Conservation (phyloP, 2,329 filamentous ascomycete genomes). For the Xylaria sp. region DNA sequence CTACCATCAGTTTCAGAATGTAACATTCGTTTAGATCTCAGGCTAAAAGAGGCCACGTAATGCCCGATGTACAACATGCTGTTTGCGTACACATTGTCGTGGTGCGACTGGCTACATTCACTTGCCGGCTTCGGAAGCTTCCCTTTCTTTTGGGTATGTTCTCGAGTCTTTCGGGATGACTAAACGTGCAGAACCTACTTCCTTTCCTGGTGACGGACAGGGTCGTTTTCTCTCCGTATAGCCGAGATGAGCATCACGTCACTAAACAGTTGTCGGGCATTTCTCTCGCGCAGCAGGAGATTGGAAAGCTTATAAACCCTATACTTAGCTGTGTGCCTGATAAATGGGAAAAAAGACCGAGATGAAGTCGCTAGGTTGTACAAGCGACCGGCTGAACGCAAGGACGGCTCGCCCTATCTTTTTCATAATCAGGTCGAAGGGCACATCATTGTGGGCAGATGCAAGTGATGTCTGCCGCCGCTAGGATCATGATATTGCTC, state of each 20-base stretch:
- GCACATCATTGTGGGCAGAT: slow-evolving; percentile 36
- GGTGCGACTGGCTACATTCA: slow-evolving; percentile 37
- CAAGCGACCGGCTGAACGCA: slow-evolving; percentile 38
- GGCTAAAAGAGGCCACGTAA: slow-evolving; percentile 40
- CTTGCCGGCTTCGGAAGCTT: slow-evolving; percentile 40
- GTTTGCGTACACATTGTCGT: slow-evolving; percentile 32
- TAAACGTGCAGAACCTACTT: slow-evolving; percentile 40
- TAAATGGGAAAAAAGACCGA: slow-evolving; percentile 36
- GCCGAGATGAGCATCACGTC: slow-evolving; percentile 42
- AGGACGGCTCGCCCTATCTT: slow-evolving; percentile 37
- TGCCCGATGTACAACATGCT: slow-evolving; percentile 33
- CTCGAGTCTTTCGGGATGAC: slow-evolving; percentile 35
- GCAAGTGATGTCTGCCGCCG: slow-evolving; percentile 36
- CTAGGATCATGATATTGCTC: slow-evolving; percentile 39
- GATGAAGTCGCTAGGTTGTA: slow-evolving; percentile 33
- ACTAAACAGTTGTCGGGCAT: slow-evolving; percentile 27
- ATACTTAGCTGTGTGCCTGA: slow-evolving; percentile 27
- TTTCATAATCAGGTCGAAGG: slow-evolving; percentile 20
- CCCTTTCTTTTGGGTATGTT: slow-evolving; percentile 30
- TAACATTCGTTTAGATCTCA: slow-evolving; percentile 40
- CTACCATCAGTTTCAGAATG: slow-evolving; percentile 30
- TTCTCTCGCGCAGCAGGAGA: slow-evolving; percentile 29
- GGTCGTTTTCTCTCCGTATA: slow-evolving; percentile 38
- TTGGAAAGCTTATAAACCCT: slow-evolving; percentile 30
- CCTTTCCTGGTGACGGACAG: slow-evolving; percentile 39